A percentile compares a stretch with the other conserved stretches of the same genome.
These are phyloP conservation scores for Cylindrotheca fusiformis DNA, from an alignment of 108 stramenopile genomes.

Conservation along the genomic window DNA sequence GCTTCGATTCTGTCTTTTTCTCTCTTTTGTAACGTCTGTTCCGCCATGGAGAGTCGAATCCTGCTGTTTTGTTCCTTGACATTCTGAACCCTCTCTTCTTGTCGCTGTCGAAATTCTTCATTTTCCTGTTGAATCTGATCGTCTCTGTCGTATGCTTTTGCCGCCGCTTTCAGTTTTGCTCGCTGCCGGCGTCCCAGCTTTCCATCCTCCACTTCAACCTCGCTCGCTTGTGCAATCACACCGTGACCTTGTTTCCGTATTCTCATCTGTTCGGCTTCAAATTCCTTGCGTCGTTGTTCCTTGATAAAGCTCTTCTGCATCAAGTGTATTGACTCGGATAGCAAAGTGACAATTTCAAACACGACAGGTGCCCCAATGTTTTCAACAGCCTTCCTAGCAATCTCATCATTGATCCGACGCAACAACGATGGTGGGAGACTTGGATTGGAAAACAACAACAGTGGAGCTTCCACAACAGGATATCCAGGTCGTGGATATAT, in stretches of 20 bases:
- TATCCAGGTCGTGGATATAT: constrained; percentile 49
- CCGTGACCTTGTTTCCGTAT: constrained; percentile 33
- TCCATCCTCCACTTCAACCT: constrained; percentile 39
- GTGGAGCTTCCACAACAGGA: constrained; percentile 44
- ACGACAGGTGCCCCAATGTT: constrained; percentile 44
- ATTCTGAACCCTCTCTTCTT: constrained; percentile 39
- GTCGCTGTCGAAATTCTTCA: constrained; percentile 38
- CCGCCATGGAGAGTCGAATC: constrained; percentile 37
- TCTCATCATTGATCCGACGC: constrained; percentile 41
- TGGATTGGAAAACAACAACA: constrained; percentile 53
- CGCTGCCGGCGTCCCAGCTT: constrained; percentile 51
- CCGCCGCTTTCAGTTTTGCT: constrained; percentile 54
- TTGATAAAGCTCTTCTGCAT: constrained; percentile 46
- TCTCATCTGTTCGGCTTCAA: constrained; percentile 32
- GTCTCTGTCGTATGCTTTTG: constrained; percentile 52
- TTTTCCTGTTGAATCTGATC: constrained; percentile 27
- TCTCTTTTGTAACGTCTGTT: constrained; percentile 42
- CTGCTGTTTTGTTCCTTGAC: constrained; percentile 24
- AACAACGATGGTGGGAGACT: constrained; percentile 58
- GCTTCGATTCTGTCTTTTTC: constrained; percentile 45
- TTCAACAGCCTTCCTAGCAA: constrained; percentile 37
- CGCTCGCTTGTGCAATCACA: constrained; percentile 34
- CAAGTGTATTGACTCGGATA: constrained; percentile 34
- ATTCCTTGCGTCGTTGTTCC: constrained; percentile 41
- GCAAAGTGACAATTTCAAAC: constrained; percentile 47